Conservation (phyloP, 108 stramenopile genomes). For the Aurantiochytrium sp. region DNA sequence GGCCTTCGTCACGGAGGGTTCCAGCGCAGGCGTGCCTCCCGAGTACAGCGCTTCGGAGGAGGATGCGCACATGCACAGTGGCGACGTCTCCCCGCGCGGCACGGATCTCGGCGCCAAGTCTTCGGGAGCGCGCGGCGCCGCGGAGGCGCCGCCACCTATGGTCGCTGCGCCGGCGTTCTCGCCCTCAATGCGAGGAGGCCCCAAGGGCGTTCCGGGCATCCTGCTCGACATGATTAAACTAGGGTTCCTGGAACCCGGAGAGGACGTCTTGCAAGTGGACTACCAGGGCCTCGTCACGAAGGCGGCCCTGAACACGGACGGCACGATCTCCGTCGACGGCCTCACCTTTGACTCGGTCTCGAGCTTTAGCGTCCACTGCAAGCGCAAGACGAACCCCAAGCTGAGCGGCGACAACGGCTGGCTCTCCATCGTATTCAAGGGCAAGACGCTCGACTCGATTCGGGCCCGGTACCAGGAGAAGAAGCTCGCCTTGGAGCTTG, state of each 20-base stretch:
- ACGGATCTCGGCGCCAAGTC: neutral
- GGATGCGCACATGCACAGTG: neutral
- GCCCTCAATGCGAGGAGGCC: too few species aligned
- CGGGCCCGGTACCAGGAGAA: neutral
- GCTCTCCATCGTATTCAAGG: neutral
- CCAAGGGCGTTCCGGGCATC: neutral
- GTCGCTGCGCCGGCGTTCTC: too few species aligned
- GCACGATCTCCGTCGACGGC: neutral
- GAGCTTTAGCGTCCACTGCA: neutral
- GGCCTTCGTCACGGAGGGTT: neutral
- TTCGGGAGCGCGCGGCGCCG: too few species aligned
- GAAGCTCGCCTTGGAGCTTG: neutral
- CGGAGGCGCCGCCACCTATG: too few species aligned
- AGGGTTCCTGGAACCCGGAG: neutral
- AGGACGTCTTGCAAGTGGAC: neutral
- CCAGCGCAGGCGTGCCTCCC: neutral
- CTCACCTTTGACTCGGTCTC: neutral
- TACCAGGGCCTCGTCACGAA: neutral
- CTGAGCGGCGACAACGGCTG: constrained; percentile 13
- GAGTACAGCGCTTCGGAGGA: neutral
- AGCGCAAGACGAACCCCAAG: neutral
- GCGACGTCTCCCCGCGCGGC: neutral
- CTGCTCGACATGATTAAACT: neutral
- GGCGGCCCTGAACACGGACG: neutral
- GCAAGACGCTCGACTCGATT: neutral